These are phyloP conservation scores for Dysphania ambrosioides DNA, from an alignment of 148 eudicot genomes.

Conservation along the genomic window DNA sequence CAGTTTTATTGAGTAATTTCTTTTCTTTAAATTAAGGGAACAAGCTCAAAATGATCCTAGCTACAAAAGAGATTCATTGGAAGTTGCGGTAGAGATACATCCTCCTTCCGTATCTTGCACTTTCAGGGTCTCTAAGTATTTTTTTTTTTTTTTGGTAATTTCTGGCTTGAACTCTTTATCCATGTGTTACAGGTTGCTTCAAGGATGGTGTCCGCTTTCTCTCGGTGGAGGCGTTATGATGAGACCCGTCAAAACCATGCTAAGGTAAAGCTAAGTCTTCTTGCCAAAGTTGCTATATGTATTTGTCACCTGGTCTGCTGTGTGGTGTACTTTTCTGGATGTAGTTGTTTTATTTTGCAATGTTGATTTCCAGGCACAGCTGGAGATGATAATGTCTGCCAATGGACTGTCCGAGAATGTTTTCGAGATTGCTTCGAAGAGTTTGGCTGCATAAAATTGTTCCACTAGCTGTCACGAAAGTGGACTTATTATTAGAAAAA, in stretches of 20 bases:
- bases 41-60: background rate
- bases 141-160: too few relatives aligned
- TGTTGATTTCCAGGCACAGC: constrained; percentile 54
- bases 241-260: constrained; percentile 77
- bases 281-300: background rate
- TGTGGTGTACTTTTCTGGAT: constrained; percentile 1
- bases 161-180: background rate
- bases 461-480: background rate
- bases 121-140: too few relatives aligned
- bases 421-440: constrained; percentile 90
- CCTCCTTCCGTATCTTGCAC: too few relatives aligned
- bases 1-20: background rate
- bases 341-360: background rate
- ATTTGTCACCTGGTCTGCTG: background rate
- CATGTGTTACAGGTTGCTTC: constrained; percentile 66
- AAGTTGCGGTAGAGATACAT: too few relatives aligned
- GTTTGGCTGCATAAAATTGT: constrained; percentile 68
- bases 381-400: constrained; percentile 79
- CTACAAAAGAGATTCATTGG: too few relatives aligned
- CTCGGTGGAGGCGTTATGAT: constrained; percentile 91
- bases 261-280: constrained; percentile 45
- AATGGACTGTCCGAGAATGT: constrained; percentile 94
- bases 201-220: constrained; percentile 91
- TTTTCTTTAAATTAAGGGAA: background rate
- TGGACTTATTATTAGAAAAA: too few relatives aligned